Conservation (phyloP, 345 rosid species). For the Gossypium herbaceum region DNA sequence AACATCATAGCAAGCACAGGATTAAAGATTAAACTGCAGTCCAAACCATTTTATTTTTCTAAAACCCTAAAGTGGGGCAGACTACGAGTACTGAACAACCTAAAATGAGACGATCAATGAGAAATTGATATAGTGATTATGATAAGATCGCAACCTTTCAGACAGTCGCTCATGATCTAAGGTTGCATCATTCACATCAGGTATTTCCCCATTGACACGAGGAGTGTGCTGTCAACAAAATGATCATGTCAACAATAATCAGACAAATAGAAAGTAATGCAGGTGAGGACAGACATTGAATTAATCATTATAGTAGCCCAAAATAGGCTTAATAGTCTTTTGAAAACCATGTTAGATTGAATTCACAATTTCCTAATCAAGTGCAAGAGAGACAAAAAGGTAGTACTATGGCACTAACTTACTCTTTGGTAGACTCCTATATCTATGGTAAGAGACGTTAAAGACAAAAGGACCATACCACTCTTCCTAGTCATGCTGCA, state of each 20-base stretch:
- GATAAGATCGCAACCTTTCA: conserved; percentile 57
- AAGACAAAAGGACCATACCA: neutral
- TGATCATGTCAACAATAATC: conserved; percentile 8
- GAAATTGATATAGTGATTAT: conserved; percentile 1
- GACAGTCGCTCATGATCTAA: conserved; percentile 86
- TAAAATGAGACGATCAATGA: conserved; percentile 4
- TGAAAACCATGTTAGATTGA: neutral
- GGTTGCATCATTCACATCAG: conserved; percentile 80
- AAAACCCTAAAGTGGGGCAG: neutral
- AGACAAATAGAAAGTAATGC: neutral
- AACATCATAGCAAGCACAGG: neutral
- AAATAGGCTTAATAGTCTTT: neutral
- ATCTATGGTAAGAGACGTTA: neutral
- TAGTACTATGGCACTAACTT: neutral
- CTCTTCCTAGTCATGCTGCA: neutral
- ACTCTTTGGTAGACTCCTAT: neutral
- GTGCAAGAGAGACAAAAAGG: neutral
- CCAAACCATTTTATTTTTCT: neutral
- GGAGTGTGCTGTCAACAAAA: conserved; percentile 80
- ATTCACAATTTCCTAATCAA: neutral
- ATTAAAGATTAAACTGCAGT: neutral
- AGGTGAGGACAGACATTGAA: neutral
- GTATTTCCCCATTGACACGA: conserved; percentile 69
- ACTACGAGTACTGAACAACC: neutral
- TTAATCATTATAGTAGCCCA: neutral